Percentiles rank a stretch among this genome's conserved stretches.
Evolutionary conservation across 345 rosid genomes (phyloP).

Genomic region (Raphanus raphanistrum): DNA sequence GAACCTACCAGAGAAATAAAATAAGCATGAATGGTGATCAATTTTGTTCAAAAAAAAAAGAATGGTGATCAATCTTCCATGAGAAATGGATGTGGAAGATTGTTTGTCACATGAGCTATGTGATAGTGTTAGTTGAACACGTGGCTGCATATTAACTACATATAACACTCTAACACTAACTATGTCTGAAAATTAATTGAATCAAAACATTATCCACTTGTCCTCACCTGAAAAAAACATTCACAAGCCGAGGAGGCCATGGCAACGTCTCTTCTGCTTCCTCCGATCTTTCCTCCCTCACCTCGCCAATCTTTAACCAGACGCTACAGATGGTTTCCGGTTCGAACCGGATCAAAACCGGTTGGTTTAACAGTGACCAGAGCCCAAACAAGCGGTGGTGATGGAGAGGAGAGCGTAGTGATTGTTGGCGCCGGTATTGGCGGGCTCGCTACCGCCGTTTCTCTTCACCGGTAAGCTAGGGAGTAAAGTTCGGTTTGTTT

Average conservation of each 20-base stretch:
- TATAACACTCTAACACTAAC: background rate
- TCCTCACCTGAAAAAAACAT: background rate
- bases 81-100: background rate
- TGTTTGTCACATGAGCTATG: background rate
- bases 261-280: constrained; percentile 45
- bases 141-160: constrained; percentile 25
- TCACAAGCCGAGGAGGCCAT: background rate
- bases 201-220: background rate
- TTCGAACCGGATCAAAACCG: constrained; percentile 39
- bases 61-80: no score
- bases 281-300: constrained; percentile 32
- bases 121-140: background rate
- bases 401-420: constrained; percentile 57
- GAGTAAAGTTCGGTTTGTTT: no score
- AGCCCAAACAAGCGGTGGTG: constrained; percentile 37
- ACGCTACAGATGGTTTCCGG: constrained; percentile 24
- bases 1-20: no score
- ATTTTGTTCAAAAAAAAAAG: no score
- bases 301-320: constrained; percentile 18
- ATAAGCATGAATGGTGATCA: no score
- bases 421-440: constrained; percentile 87
- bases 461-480: constrained; percentile 58
- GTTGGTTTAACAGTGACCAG: constrained; percentile 20
- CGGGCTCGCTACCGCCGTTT: constrained; percentile 86
- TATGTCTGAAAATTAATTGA: background rate